Evolutionary conservation across 176 grass and related monocot species (phyloP), one percentile per base, ranked within the genome.

Genomic region (Cenchrus purpureus): DNA sequence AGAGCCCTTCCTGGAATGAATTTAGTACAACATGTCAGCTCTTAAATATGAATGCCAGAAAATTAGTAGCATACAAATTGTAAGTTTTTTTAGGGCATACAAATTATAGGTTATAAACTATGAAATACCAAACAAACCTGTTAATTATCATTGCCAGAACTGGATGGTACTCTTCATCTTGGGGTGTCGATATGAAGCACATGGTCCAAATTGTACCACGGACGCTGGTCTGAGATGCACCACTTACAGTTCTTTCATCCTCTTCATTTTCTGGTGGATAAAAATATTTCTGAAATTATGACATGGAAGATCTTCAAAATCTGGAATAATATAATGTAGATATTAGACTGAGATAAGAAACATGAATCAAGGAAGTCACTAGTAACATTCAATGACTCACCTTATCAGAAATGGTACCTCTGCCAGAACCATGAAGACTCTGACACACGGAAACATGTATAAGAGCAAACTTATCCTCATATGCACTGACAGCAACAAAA

Each of bases 201-300:
- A 98, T 92, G 71, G 90, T 91, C 97, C 97, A 98, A 86, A 98
- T 95, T 76, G 97, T 98, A 77, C 97, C 97, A 37, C 22, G 34
- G 28, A 91, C 71, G 78, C 55, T 82, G 46, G 73, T 75, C 73
- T 78, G 87, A 85, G 82, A 88, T 69, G 76, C 76, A 84, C 76
- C 79, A 48, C 56, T 90, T 63, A 68, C 56, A 70, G 60, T 83
- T 80, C 76, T 88, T 79, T 78, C 84, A 44, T 88, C 89, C 81
- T 88, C 87, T 86, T 92, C 86, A 84, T 76, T 90, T 95, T 98
- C 93, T 90, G 93, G 70, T 83, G 97, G 91, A 95, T 98, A 98
- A 84, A 88, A 91, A 83, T 94, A 95, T 95, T 95, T 95, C 97
- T 98, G 91, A 93, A 97, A 91, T 97, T 91, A 93, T 88, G 89